Evolutionary conservation across 1,139 yeast genomes (phyloP).

Genomic region (Yarrowia galli): DNA sequence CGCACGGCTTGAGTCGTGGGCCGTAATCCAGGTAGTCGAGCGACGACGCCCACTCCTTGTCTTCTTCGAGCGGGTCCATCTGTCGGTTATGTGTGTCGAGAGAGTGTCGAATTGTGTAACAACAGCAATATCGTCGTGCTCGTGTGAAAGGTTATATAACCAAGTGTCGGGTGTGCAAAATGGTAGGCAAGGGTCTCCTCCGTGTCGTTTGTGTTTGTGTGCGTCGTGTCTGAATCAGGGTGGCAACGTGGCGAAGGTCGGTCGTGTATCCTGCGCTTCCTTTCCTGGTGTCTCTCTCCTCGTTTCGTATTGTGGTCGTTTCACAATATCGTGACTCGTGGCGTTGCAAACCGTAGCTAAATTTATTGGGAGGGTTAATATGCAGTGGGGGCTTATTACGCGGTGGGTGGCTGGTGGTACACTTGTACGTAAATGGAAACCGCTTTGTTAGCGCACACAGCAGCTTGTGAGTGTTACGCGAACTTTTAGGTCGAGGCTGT

Average conservation of each 20-base stretch:
- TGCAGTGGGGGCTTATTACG: slow-evolving; percentile 35
- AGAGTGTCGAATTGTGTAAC: background rate
- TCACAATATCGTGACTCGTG: slow-evolving; percentile 32
- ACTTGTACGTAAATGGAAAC: slow-evolving; percentile 10
- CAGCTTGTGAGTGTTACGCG: background rate
- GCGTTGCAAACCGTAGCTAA: slow-evolving; percentile 32
- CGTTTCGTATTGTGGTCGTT: background rate
- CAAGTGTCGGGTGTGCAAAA: background rate
- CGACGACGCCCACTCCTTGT: slow-evolving; percentile 34
- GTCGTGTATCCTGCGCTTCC: no score
- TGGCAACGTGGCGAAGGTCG: background rate
- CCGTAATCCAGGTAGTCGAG: slow-evolving; percentile 33
- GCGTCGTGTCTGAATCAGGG: background rate
- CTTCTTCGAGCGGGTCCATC: slow-evolving; percentile 38
- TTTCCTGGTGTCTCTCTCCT: no score
- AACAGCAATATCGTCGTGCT: slow-evolving; percentile 15
- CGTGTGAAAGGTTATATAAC: background rate
- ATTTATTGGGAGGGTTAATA: slow-evolving; percentile 33
- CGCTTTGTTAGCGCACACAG: background rate
- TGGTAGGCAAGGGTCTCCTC: background rate
- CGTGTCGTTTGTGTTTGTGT: background rate
- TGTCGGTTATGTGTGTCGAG: background rate
- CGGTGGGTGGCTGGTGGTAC: slow-evolving; percentile 34
- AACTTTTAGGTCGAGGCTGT: background rate
- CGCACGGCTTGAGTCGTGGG: slow-evolving; percentile 33